Base-by-base conservation (phyloP, 441 rosid genomes). In the Melastoma candidum region DNA sequence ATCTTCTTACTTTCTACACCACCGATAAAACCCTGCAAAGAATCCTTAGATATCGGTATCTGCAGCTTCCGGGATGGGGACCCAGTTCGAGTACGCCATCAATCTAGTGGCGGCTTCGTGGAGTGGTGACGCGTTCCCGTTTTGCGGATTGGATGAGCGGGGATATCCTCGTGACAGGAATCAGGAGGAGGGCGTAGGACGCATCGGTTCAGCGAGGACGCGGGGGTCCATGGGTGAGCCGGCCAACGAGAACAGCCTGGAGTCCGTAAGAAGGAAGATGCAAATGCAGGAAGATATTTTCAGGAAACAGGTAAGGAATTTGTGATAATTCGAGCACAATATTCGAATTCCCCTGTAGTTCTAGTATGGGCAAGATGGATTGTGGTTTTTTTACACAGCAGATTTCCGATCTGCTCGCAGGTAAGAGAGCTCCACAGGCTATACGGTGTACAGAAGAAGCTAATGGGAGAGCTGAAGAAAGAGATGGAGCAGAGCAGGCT, bases 401-500 rank as follows among this genome's bases (percentile, higher is more conserved):
- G 26, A 39, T 14, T 44, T 13, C 46, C 10, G 14, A 53, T 32
- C 46, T 14, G 24, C 46, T 65, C 69, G 70, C 82, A 87, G 96
- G 95, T 88, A 12, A 61, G 71, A 51, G 97, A 88, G 71, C 84
- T 88, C 45, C 97, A 88, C 61, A 59, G 90, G 66, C 72, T 88
- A 39, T 81, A 85, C 63, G 69, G 67, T 61, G 77, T 76, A 52
- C 97, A 88, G 44, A 83, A 63, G 71, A 68, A 61, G 73, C 68
- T 88, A 60, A 88, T 81, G 90, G 70, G 67, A n/a, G 85, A 78
- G 63, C 56, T 63, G 57, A 78, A 74, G 66, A 78, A 54, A 47
- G 70, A 74, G 49, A 54, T 50, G 2, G 69, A 73, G 41, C 77
- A 78, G 29, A 77, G 54, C 47, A 74, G 58, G 47, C 12, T 51